These are phyloP conservation scores for Claviceps sp. DNA, from an alignment of 2,329 filamentous ascomycete genomes.

Conservation along the genomic window DNA sequence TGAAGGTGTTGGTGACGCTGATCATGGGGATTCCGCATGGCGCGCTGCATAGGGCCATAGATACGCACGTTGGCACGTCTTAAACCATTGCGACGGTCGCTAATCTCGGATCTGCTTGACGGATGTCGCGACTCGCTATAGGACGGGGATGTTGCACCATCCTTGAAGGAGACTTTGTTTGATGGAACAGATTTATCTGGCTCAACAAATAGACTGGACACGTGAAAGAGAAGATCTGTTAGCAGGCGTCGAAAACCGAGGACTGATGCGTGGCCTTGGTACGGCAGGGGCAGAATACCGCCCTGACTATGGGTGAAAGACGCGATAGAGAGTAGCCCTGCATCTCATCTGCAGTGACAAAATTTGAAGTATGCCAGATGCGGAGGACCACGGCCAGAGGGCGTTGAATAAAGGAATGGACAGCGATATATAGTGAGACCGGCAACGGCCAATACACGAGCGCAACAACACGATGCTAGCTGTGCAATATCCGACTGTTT, in stretches of 20 bases:
- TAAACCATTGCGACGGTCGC: conserved; percentile 15
- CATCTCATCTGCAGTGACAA: background rate
- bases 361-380: background rate
- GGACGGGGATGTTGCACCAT: conserved; percentile 15
- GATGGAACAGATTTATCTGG: conserved; percentile 31
- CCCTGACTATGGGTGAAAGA: conserved; percentile 2
- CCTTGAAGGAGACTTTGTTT: conserved; percentile 21
- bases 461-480: background rate
- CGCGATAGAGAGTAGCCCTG: conserved; percentile 3
- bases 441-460: background rate
- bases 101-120: conserved; percentile 17
- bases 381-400: background rate
- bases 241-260: conserved; percentile 2
- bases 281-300: background rate
- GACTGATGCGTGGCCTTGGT: background rate
- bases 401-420: background rate
- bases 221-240: conserved; percentile 4
- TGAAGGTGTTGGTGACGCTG: conserved; percentile 8
- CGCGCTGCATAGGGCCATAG: conserved; percentile 15
- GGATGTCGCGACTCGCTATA: conserved; percentile 29
- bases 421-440: background rate
- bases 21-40: conserved; percentile 8
- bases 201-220: conserved; percentile 30
- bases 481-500: background rate
- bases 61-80: conserved; percentile 16